Evolutionary conservation across 768 basidiomycete species (phyloP).

Genomic region (Mycena belliarum): DNA sequence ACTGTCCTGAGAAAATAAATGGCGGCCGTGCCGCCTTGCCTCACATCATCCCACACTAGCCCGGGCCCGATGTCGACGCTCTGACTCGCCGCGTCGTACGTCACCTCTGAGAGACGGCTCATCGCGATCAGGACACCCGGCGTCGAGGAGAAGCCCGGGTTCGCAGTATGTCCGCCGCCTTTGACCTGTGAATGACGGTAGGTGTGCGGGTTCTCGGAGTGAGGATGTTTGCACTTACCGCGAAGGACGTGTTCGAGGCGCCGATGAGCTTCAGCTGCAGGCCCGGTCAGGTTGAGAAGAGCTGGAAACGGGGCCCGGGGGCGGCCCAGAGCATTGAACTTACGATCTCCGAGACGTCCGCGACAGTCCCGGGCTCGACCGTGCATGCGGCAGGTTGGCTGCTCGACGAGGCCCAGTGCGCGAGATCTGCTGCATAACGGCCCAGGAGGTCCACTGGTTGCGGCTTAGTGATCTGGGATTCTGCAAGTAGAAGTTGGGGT

Average conservation of each 20-base stretch:
- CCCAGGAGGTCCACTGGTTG: slow-evolving; percentile 20
- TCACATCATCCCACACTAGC: slow-evolving; percentile 65
- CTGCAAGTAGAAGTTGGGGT: too few relatives aligned
- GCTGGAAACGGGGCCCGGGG: not conserved
- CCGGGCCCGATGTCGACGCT: slow-evolving; percentile 47
- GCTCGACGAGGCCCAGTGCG: slow-evolving; percentile 56
- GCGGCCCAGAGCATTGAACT: not conserved
- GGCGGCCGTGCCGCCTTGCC: not conserved
- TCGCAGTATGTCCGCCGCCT: slow-evolving; percentile 60
- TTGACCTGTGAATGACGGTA: slow-evolving; percentile 49
- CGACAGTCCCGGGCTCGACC: slow-evolving; percentile 57
- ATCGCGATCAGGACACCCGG: slow-evolving; percentile 60
- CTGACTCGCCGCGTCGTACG: slow-evolving; percentile 38
- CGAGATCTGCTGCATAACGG: slow-evolving; percentile 42
- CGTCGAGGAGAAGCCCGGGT: slow-evolving; percentile 62
- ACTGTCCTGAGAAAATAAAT: not conserved
- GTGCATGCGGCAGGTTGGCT: slow-evolving; percentile 48
- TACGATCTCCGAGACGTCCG: slow-evolving; percentile 54
- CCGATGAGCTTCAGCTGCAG: slow-evolving; percentile 50
- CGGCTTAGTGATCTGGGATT: too few relatives aligned
- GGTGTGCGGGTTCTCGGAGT: too few relatives aligned
- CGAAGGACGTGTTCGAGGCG: slow-evolving; percentile 49
- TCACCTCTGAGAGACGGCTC: slow-evolving; percentile 46
- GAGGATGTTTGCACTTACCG: slow-evolving; percentile 35
- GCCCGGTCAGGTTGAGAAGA: not conserved